Conservation (phyloP, 2,329 filamentous ascomycete species). For the Rugonectria rugulosa region DNA sequence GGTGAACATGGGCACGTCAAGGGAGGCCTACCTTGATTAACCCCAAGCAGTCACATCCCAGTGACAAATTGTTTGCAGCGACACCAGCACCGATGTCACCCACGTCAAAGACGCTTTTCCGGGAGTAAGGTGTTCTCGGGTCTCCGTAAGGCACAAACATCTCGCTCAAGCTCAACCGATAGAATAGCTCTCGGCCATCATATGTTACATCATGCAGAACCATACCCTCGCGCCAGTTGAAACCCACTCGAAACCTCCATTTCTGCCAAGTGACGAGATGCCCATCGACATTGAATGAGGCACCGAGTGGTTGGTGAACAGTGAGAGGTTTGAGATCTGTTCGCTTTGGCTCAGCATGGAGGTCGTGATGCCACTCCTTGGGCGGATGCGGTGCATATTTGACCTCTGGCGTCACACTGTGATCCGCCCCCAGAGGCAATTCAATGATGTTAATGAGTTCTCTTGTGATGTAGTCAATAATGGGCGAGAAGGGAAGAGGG, state of each 20-base stretch:
- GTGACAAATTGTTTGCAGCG: conserved; percentile 72
- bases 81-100: conserved; percentile 73
- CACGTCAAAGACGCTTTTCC: conserved; percentile 77
- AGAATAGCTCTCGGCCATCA: conserved; percentile 69
- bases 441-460: conserved; percentile 24
- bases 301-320: conserved; percentile 74
- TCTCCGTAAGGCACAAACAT: conserved; percentile 77
- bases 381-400: conserved; percentile 21
- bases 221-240: conserved; percentile 74
- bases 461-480: conserved; percentile 28
- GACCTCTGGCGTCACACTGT: neutral
- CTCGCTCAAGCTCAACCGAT: conserved; percentile 73
- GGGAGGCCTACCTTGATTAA: conserved; percentile 52
- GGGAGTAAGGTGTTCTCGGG: conserved; percentile 69
- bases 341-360: conserved; percentile 41
- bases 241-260: conserved; percentile 74
- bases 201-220: conserved; percentile 76
- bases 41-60: conserved; percentile 77
- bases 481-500: conserved; percentile 24
- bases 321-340: conserved; percentile 73
- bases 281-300: conserved; percentile 67
- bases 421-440: conserved; percentile 22
- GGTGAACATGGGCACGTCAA: too few relatives aligned
- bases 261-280: conserved; percentile 67
- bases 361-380: conserved; percentile 58